A percentile compares a stretch with the other conserved stretches of the same genome.
These are phyloP conservation scores for Nemania sp. DNA, from an alignment of 2,329 filamentous ascomycete genomes.

Conservation along the genomic window DNA sequence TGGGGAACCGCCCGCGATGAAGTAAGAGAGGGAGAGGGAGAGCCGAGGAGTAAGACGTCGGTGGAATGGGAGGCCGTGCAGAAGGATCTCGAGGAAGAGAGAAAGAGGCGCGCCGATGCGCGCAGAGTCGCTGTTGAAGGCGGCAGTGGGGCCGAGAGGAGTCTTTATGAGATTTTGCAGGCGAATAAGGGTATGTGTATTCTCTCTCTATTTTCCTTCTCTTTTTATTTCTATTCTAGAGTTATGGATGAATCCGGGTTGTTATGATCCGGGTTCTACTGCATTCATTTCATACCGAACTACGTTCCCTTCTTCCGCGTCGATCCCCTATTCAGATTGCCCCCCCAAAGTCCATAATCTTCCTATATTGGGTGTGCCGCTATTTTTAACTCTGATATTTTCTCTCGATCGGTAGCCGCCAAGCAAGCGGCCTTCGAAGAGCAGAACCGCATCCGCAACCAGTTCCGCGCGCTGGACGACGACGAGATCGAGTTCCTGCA, in stretches of 20 bases:
- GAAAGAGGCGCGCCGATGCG: conserved; percentile 56
- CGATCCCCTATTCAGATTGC: too few relatives aligned
- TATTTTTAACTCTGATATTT: not conserved
- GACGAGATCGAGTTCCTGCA: conserved; percentile 79
- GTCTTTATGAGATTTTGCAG: conserved; percentile 74
- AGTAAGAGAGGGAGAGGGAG: too few relatives aligned
- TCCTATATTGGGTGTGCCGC: too few relatives aligned
- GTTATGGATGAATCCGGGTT: too few relatives aligned
- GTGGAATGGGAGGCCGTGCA: conserved; percentile 67
- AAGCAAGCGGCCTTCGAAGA: conserved; percentile 85
- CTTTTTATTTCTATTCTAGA: not conserved
- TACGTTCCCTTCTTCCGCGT: too few relatives aligned
- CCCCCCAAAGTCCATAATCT: too few relatives aligned
- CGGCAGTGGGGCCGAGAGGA: conserved; percentile 54
- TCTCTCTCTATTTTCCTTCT: not conserved
- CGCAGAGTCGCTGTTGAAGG: conserved; percentile 46
- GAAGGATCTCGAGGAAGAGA: conserved; percentile 64
- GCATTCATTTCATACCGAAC: too few relatives aligned
- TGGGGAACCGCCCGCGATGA: not conserved
- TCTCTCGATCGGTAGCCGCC: conserved; percentile 51
- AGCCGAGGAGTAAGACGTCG: conserved; percentile 32
- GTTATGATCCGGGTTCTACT: too few relatives aligned
- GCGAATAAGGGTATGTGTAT: conserved; percentile 66
- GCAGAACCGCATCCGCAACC: conserved; percentile 69
- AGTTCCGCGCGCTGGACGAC: conserved; percentile 76